Base-by-base conservation (phyloP, 2,329 filamentous ascomycete genomes). In the Neopestalotiopsis rosae region DNA sequence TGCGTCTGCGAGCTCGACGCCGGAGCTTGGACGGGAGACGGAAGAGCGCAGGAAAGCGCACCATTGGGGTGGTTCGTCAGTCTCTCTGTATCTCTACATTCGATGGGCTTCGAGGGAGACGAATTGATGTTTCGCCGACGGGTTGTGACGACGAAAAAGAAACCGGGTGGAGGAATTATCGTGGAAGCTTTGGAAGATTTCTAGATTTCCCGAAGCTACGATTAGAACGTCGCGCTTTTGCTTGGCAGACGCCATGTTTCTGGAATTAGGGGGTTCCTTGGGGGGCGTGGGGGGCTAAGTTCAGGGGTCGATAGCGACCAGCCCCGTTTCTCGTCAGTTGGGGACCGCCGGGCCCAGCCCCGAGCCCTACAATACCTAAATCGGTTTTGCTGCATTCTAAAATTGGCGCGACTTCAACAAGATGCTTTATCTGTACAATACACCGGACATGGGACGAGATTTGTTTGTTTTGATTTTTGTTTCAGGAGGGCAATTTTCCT, bases 11-110 rank as follows among this genome's bases (percentile, higher is more conserved):
- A 69, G 86, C 87, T 73, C 85, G 86, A 70, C 87, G 87, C 76
- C 86, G 86, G 74, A 89, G 82, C 80, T 85, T 86, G 71, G 83
- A 84, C 70, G 87, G 87, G 65, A 89, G 81, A 70, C 86, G 86
- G 78, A 88, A 84, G 78, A 88, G 78, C 74, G 81, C 81, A 72
- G 81, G 79, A 65, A 74, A 66, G 70, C 76, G 76, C 70, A 74
- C 74, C 78, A 79, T 79, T 73, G 69, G 73, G 67, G 45, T 68
- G 32, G 12, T 45, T 38, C 45, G 45, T 52, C 17, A 52, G 45
- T 20, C n/a, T 52, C 45, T n/a, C 17, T 38, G n/a, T 12, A 32
- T 45, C 20, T 64, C 40, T 49, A 64, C 61, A 64, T 64, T 64
- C 61, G 61, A 49, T 12, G n/a, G 5, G 45, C 45, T 10, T 17